Base-by-base conservation (phyloP, 2,329 filamentous ascomycete genomes). In the Fusarium domesticum region DNA sequence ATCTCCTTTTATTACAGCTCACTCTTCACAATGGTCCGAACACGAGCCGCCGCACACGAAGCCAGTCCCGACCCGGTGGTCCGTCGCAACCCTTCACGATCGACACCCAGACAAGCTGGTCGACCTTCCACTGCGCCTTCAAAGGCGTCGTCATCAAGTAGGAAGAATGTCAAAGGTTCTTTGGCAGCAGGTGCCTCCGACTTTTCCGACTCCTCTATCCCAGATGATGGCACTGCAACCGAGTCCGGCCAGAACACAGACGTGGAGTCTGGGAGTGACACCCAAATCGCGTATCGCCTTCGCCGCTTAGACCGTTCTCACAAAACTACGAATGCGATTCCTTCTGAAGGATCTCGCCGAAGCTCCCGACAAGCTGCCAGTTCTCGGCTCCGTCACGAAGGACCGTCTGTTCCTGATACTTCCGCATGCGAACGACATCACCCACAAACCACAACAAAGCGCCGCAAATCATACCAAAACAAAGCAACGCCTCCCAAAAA, bases 21-120 rank as follows among this genome's bases (percentile, higher is more conserved):
- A 18, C 28, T 18, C 37, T 20, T 43, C 35, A 41, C 38, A 16
- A 66, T 66, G 64, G 59, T 60, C 31, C 51, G 58, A 25, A 65
- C 59, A 28, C 56, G 61, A 48, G 60, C 54, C 39, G 50, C 52
- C 39, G 46, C 50, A 32, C 47, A 48, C 32, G 47, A 49, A n/a
- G 36, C 45, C 32, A 19, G 36, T 16, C 25, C 35, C 25, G 42
- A 43, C 18, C 39, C 35, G 41, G 35, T 49, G 16, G 38, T 48
- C 41, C 53, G 50, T 51, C 58, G 57, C 47, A 62, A 62, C 31
- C 44, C 50, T 19, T 48, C 49, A n/a, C 57, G 50, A 40, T 23
- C 49, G 18, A 49, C 54, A 16, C 53, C 45, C 30, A 38, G 37
- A 8, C 39, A 47, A 17, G 18, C 33, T n/a, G n/a, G n/a, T n/a